Evolutionary conservation across 1,284 basidiomycete genomes (phyloP).

Genomic region (Rhizoctonia solani): DNA sequence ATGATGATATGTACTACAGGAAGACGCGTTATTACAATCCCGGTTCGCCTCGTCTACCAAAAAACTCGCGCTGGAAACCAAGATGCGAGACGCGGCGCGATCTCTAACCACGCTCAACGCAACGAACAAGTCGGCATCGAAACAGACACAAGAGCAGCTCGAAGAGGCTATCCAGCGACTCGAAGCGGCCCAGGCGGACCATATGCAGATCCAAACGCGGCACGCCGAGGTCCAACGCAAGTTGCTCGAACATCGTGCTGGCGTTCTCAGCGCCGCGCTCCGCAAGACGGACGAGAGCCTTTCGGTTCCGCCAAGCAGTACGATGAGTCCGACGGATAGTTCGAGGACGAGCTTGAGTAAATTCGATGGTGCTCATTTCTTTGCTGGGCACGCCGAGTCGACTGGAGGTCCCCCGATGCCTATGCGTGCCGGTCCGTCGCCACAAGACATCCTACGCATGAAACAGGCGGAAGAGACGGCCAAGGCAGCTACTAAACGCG

Average conservation of each 20-base stretch:
- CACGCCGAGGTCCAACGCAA: conserved; percentile 61
- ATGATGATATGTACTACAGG: conserved; percentile 50
- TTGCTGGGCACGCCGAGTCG: conserved; percentile 72
- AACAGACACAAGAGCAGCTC: conserved; percentile 58
- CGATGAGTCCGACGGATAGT: conserved; percentile 58
- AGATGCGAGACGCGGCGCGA: conserved; percentile 77
- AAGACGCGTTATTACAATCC: conserved; percentile 66
- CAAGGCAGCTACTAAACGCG: conserved; percentile 56
- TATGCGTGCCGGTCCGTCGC: too few species aligned
- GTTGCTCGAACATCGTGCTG: conserved; percentile 75
- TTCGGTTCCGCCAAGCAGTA: conserved; percentile 5
- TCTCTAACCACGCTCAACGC: conserved; percentile 62
- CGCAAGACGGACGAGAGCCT: conserved; percentile 56
- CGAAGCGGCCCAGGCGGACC: conserved; percentile 66
- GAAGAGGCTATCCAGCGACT: conserved; percentile 69
- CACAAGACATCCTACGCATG: conserved; percentile 64
- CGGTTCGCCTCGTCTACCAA: conserved; percentile 64
- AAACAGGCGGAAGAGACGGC: conserved; percentile 61
- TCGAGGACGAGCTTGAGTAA: conserved; percentile 55
- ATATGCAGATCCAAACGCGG: conserved; percentile 65
- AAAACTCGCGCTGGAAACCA: conserved; percentile 74
- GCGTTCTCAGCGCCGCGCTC: conserved; percentile 72
- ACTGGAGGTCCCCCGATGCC: conserved; percentile 56
- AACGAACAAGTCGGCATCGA: conserved; percentile 58
- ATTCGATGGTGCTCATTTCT: conserved; percentile 80